Evolutionary conservation across 768 basidiomycete species (phyloP), one percentile per base, ranked within the genome.

Genomic region (Tylopilus sp.): DNA sequence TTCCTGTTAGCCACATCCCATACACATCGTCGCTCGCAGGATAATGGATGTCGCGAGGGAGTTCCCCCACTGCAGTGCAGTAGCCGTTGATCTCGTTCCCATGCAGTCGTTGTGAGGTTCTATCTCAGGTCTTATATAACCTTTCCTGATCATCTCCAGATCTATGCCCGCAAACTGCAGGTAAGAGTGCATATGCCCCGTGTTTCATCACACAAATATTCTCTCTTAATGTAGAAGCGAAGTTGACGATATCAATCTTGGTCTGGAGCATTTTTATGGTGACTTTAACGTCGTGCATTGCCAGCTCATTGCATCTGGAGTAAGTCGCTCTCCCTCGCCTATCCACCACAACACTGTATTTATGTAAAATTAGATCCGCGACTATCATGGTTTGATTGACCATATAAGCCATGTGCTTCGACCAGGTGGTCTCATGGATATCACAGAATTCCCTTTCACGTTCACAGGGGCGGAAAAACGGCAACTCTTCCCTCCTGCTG

Each of bases 211-310:
- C 45, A 21, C 51, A 14, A 29, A 58, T 48, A 38, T 46, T 21
- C 25, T 47, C 21, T 45, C 46, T 54, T 26, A 46, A 47, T 62
- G 26, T 57, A 90, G 88, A 74, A 88, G 85, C 61, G 89, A 92
- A 67, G 79, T 90, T 9, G 89, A 91, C 64, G 89, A 92, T 65
- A 83, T 91, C 65, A 92, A 92, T 70, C 80, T 90, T 17, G 89
- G 89, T 3, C 72, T 92, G 22, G 87, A 90, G 59, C 89, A 92
- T 70, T 90, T 84, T 66, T 88, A 86, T 62, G 84, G 84, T 11
- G 79, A 84, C 54, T 91, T 90, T 71, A 79, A 91, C 61, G 84
- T 86, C 16, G 86, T 86, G 0, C 88, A 90, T 62, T 79, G 81
- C 29, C 82, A 85, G 22, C 78, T 90, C 34, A 78, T 91, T 52